Conservation (phyloP, 768 basidiomycete genomes). For the Hygrocybe punicea region DNA sequence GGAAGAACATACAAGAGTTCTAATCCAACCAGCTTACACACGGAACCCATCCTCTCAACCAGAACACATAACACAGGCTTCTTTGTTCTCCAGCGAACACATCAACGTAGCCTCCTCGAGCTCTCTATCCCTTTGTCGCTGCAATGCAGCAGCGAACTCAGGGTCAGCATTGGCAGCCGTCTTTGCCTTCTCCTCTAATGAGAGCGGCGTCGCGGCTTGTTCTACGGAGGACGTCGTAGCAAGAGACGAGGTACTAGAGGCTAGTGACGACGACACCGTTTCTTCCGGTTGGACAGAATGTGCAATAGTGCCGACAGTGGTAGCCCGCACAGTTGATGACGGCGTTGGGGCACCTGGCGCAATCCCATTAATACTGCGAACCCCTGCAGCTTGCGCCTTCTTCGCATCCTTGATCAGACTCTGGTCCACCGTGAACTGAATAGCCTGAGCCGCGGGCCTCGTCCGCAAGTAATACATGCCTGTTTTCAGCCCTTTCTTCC, state of each 20-base stretch:
- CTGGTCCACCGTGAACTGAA: constrained; percentile 96
- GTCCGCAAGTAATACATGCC: constrained; percentile 98
- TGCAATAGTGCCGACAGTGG: too few relatives aligned
- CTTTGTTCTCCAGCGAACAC: constrained; percentile 92
- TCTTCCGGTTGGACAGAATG: neutral
- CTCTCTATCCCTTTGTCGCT: constrained; percentile 67
- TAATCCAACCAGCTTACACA: neutral
- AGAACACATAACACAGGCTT: constrained; percentile 91
- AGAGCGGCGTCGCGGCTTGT: constrained; percentile 31
- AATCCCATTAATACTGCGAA: constrained; percentile 20
- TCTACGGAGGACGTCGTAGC: constrained; percentile 17
- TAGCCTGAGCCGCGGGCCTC: constrained; percentile 89
- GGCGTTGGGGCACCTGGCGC: constrained; percentile 32
- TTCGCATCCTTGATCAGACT: constrained; percentile 65
- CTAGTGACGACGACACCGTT: neutral
- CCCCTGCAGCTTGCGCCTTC: constrained; percentile 38
- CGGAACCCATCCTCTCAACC: constrained; percentile 45
- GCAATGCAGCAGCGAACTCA: constrained; percentile 77
- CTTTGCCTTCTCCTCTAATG: constrained; percentile 48
- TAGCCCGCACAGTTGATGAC: constrained; percentile 27
- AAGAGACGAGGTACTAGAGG: constrained; percentile 27
- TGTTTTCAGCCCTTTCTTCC: constrained; percentile 99
- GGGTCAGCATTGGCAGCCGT: constrained; percentile 58
- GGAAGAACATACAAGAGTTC: neutral
- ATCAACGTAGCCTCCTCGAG: constrained; percentile 75